Percentiles rank a stretch among this genome's conserved stretches.
phyloP scores from a whole-genome alignment of 768 basidiomycete species.

The Russula sp. region DNA sequence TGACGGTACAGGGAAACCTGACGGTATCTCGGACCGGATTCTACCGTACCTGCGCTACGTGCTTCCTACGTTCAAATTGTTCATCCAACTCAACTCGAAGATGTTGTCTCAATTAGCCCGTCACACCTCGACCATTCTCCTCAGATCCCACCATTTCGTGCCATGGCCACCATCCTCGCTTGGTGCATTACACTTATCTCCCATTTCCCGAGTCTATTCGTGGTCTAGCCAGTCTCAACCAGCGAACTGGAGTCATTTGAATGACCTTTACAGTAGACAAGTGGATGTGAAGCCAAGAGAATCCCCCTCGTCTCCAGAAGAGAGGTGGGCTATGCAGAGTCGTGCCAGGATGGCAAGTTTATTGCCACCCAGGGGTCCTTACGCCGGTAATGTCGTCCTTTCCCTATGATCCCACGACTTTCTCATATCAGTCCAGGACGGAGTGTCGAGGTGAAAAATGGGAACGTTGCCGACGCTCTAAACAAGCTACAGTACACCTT shows the following conservation, averaged over 20 bases:
- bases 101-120: constrained; percentile 5
- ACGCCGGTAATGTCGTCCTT: constrained; percentile 7
- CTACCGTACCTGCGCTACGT: background rate
- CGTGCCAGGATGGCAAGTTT: constrained; percentile 1
- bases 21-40: constrained; percentile 6
- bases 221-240: background rate
- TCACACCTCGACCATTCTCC: background rate
- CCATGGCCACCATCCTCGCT: background rate
- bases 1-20: background rate
- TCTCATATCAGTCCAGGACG: constrained; percentile 42
- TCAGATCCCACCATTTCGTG: background rate
- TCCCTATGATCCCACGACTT: background rate
- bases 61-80: background rate
- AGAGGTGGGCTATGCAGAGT: constrained; percentile 12
- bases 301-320: background rate
- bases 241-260: constrained; percentile 15
- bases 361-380: constrained; percentile 9
- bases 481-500: constrained; percentile 45
- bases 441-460: constrained; percentile 40
- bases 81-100: background rate
- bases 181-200: background rate
- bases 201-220: background rate
- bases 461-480: constrained; percentile 43
- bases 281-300: background rate
- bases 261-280: background rate